Conservation (phyloP, 305 asterid genomes). For the Coffea humblotiana region DNA sequence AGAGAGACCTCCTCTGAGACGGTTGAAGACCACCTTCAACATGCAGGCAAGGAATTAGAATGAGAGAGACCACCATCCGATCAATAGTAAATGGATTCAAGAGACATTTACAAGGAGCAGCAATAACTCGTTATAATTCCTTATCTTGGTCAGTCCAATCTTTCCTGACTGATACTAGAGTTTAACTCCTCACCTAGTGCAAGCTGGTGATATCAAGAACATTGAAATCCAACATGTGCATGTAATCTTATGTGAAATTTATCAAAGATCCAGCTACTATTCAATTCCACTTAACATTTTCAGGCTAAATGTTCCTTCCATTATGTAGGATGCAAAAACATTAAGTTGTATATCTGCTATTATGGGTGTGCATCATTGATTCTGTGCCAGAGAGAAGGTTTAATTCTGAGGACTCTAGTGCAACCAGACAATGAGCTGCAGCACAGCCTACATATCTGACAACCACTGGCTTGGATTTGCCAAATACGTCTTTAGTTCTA, state of each 20-base stretch:
- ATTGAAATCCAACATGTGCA: neutral
- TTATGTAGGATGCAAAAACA: neutral
- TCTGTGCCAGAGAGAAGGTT: neutral
- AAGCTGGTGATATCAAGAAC: neutral
- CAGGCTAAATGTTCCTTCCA: neutral
- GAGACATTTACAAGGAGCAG: neutral
- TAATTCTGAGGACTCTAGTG: neutral
- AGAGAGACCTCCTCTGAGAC: conserved; percentile 50
- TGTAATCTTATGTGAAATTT: neutral
- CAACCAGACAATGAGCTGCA: neutral
- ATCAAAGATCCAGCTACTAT: neutral
- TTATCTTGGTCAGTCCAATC: neutral
- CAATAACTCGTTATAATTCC: neutral
- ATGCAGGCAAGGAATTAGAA: conserved; percentile 16
- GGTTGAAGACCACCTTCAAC: conserved; percentile 47
- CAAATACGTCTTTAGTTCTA: neutral
- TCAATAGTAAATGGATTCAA: neutral
- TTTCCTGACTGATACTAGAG: neutral
- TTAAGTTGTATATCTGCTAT: neutral
- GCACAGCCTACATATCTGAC: neutral
- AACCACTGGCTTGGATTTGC: neutral
- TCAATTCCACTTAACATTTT: neutral
- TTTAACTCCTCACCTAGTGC: neutral
- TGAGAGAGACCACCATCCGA: conserved; percentile 7
- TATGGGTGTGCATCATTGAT: neutral